Percentiles rank a stretch among this genome's conserved stretches.
These are phyloP conservation scores for Picea sitchensis DNA, from an alignment of 75 land plant species.

Conservation along the genomic window DNA sequence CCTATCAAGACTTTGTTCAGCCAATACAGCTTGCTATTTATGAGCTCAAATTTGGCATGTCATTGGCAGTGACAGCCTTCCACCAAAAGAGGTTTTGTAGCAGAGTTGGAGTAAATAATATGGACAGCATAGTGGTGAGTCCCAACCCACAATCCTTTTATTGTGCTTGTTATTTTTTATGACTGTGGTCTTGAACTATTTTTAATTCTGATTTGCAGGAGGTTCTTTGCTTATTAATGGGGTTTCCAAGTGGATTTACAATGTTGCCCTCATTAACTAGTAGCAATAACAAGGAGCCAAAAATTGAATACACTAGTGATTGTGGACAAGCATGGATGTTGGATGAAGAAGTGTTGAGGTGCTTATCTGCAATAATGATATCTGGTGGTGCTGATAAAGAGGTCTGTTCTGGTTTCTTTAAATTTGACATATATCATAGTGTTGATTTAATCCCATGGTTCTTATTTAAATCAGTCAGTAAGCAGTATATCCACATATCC, in stretches of 20 bases:
- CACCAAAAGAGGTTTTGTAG: slow-evolving; percentile 22
- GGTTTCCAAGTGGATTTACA: slow-evolving; percentile 47
- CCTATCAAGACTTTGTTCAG: slow-evolving; percentile 67
- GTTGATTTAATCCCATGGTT: not conserved
- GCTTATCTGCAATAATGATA: slow-evolving; percentile 13
- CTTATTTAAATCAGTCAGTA: not conserved
- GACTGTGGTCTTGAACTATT: not conserved
- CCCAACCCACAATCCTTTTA: not conserved
- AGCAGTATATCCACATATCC: not conserved
- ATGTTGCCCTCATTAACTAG: not conserved
- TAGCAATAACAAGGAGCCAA: not conserved
- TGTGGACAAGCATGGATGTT: slow-evolving; percentile 5
- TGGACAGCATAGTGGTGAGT: slow-evolving; percentile 24
- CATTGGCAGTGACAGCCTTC: slow-evolving; percentile 44
- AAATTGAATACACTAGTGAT: not conserved
- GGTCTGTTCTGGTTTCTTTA: slow-evolving; percentile 10
- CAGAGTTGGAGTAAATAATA: slow-evolving; percentile 11
- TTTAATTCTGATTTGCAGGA: slow-evolving; percentile 30
- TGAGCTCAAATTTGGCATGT: slow-evolving; percentile 89
- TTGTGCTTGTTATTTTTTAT: not conserved
- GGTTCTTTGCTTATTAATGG: slow-evolving; percentile 53
- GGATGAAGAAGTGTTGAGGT: slow-evolving; percentile 23
- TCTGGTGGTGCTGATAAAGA: slow-evolving; percentile 6
- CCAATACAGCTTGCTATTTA: slow-evolving; percentile 84
- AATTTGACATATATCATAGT: not conserved